Base-by-base conservation (phyloP, 805 yeast genomes). In the Metschnikowia drakensbergensis region DNA sequence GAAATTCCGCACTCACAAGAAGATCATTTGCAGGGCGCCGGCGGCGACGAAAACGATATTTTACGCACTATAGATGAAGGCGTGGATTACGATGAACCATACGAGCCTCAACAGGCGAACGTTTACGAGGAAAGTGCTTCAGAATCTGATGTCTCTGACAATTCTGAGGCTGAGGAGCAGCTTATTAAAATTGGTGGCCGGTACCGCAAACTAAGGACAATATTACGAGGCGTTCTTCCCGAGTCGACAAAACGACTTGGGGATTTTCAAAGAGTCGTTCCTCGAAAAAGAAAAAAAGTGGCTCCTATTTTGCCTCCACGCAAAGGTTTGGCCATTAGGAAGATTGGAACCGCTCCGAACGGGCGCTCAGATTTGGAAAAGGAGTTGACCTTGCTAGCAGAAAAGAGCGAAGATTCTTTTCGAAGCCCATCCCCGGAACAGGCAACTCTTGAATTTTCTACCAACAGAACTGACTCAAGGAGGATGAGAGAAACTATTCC, bases 261-360 rank as follows among this genome's bases (percentile, higher is more conserved):
- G 5, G 52, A 63, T 10, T 68, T 56, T 30, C 33, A 44, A 13
- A 42, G 28, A 5, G 37, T 29, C 5, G 23, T 59, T 41, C 49
- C 52, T 26, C 52, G 49, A 13, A 37, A 32, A 17, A 48, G 34
- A 26, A 25, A 45, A 5, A 41, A 37, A 29, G 5, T 10, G 10
- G 34, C 23, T 10, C 27, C 26, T 7, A 13, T 13, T 2, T 45
- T 47, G 8, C 41, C 48, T 5, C 55, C 62, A 26, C 56, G 76
- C 38, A 68, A 62, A 47, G 77, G 77, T 3, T 52, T 71, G 43
- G 77, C 75, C 3, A 50, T 67, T 5, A 60, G 58, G 46, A 71
- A 70, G 47, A 36, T 34, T 11, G 46, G 49, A 5, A 9, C 51
- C 2, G 25, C 43, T 3, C 42, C 37, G 3, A 40, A 44, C 5